phyloP scores from a whole-genome alignment of 139 green algal genomes.

The Chlorella sp. region DNA sequence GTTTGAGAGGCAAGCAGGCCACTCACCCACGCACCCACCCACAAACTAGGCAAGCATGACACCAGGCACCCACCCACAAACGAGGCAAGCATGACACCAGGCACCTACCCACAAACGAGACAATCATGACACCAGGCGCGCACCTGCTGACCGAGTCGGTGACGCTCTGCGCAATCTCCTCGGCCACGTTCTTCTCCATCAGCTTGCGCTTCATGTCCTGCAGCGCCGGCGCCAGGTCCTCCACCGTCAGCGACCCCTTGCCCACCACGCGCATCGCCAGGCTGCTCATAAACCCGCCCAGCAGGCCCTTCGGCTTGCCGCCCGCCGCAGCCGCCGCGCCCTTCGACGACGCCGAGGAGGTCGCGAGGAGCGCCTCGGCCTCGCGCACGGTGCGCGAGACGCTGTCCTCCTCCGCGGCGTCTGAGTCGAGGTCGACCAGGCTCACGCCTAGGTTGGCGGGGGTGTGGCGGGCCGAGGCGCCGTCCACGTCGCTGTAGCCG shows the following conservation, averaged over 20 bases:
- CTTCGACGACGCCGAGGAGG: background rate
- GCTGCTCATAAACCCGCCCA: conserved; percentile 68
- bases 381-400: conserved; percentile 5
- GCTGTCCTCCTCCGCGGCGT: conserved; percentile 41
- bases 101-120: too few species aligned
- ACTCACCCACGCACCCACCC: too few species aligned
- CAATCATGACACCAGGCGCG: background rate
- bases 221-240: conserved; percentile 82
- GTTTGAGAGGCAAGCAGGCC: too few species aligned
- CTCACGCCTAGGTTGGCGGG: conserved; percentile 14
- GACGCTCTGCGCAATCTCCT: conserved; percentile 79
- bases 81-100: too few species aligned
- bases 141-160: conserved; percentile 7
- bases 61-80: too few species aligned
- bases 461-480: background rate
- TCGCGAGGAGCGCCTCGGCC: too few species aligned
- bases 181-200: conserved; percentile 96
- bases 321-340: conserved; percentile 1
- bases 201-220: conserved; percentile 86
- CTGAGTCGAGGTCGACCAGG: conserved; percentile 44
- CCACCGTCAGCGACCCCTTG: conserved; percentile 51
- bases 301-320: conserved; percentile 39
- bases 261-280: conserved; percentile 72
- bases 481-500: conserved; percentile 1
- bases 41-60: too few species aligned